Conservation (phyloP, 176 grass and related monocot genomes). For the Phragmites australis region DNA sequence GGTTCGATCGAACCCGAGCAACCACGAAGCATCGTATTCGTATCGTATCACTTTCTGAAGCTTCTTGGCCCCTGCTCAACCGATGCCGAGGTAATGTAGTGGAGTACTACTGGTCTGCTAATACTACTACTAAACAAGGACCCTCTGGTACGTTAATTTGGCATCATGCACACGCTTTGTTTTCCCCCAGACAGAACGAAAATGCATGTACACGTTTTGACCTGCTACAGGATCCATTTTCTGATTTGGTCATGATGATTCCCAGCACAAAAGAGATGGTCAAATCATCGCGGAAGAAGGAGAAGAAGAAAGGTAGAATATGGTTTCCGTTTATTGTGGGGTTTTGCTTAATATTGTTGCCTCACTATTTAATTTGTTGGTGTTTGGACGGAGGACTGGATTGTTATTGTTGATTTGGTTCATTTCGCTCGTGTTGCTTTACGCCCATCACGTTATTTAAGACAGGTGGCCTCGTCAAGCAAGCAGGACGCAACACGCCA, state of each 20-base stretch:
- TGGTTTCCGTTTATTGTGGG: no score
- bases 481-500: no score
- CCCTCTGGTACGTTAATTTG: background rate
- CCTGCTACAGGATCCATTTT: background rate
- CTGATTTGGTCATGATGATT: background rate
- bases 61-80: background rate
- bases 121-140: no score
- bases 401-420: background rate
- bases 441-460: background rate
- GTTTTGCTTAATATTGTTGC: no score
- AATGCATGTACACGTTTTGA: slow-evolving; percentile 3
- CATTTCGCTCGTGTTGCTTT: background rate
- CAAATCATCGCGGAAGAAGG: no score
- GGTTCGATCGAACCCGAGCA: no score
- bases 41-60: background rate
- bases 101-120: no score
- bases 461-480: background rate
- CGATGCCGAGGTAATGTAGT: background rate
- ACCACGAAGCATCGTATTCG: no score
- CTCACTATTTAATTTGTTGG: no score
- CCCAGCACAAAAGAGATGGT: no score
- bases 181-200: background rate
- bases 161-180: background rate
- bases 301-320: no score
- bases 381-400: no score